Base-by-base conservation (phyloP, 495 filamentous ascomycete species). In the Umbilicaria muhlenbergii region DNA sequence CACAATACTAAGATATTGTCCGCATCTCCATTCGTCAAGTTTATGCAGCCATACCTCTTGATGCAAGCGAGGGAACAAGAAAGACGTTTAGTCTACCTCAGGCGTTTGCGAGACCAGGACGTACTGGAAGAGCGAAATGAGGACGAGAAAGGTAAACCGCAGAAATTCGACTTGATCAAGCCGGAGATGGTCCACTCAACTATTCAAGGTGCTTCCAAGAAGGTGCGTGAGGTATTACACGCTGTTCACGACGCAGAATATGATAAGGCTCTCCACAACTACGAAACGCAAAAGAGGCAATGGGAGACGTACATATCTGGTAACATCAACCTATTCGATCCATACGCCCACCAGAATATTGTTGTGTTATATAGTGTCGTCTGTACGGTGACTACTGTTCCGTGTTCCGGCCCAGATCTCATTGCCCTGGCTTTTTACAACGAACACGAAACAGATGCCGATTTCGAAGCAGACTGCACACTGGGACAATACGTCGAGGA, bases 221-320 rank as follows among this genome's bases (percentile, higher is more conserved):
- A 93, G 53, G 80, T 95, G 36, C 85, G 84, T 58, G 92, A 99
- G 57, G 83, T 95, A 34, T 61, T 99, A 18, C 83, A 86, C 55
- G 92, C 91, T 31, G 87, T 94, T 13, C 86, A 95, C 59, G 83
- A 94, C 53, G 84, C 87, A 13, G 92, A 99, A 53, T 95, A 94
- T 52, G 91, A 96, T 57, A 88, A 89, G 60, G 89, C 88, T 11
- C 60, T 92, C 32, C 85, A 96, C 58, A 86, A 86, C 45, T 96
- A 95, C 55, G 75, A 86, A 57, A 95, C 88, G 0, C 91, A 96
- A 58, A 93, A 86, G 44, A 73, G 82, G 36, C 86, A 94, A 48
- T 96, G 91, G 89, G 92, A 96, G 50, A 81, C 83, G 16, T 93
- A 92, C 46, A 77, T 94, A 6, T 68, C 86, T 32, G 83, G 82